Percentiles rank a stretch among this genome's conserved stretches.
Conservation (phyloP, 164 flowering plant genomes). For the Hamamelis virginiana region DNA sequence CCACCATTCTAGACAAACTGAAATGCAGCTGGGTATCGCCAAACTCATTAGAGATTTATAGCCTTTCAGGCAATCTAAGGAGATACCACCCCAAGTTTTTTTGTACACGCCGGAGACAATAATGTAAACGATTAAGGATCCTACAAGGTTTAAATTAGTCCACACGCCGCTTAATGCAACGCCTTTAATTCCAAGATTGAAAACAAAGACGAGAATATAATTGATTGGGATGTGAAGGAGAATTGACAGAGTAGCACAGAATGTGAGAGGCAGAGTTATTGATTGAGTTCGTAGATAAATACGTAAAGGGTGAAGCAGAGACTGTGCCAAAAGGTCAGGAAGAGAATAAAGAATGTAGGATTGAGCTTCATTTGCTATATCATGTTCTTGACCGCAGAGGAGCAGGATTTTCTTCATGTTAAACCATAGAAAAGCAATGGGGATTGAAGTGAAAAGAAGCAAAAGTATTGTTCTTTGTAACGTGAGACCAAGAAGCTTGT, state of each 20-base stretch:
- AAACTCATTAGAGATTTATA: conserved; percentile 52
- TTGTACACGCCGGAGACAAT: conserved; percentile 41
- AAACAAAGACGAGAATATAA: conserved; percentile 51
- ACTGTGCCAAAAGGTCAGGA: conserved; percentile 64
- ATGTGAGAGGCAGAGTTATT: conserved; percentile 66
- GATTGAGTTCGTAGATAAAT: conserved; percentile 71
- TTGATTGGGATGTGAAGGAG: conserved; percentile 71
- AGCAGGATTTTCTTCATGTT: conserved; percentile 55
- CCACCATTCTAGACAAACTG: conserved; percentile 90
- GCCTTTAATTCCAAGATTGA: conserved; percentile 58
- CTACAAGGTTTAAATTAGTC: conserved; percentile 59
- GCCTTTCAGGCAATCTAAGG: conserved; percentile 39
- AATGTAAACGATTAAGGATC: conserved; percentile 41
- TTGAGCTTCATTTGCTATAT: conserved; percentile 56
- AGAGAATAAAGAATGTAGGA: conserved; percentile 53
- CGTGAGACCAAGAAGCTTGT: conserved; percentile 58
- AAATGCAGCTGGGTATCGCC: conserved; percentile 75
- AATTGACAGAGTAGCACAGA: conserved; percentile 53
- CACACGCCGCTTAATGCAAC: conserved; percentile 60
- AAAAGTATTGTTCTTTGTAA: conserved; percentile 56
- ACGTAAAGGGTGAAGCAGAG: conserved; percentile 68
- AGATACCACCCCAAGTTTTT: conserved; percentile 58
- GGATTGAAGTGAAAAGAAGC: conserved; percentile 48
- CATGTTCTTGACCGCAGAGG: conserved; percentile 51
- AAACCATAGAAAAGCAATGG: conserved; percentile 57